These are phyloP conservation scores for Bisporella sp. DNA, from an alignment of 2,329 filamentous ascomycete genomes.

Conservation along the genomic window DNA sequence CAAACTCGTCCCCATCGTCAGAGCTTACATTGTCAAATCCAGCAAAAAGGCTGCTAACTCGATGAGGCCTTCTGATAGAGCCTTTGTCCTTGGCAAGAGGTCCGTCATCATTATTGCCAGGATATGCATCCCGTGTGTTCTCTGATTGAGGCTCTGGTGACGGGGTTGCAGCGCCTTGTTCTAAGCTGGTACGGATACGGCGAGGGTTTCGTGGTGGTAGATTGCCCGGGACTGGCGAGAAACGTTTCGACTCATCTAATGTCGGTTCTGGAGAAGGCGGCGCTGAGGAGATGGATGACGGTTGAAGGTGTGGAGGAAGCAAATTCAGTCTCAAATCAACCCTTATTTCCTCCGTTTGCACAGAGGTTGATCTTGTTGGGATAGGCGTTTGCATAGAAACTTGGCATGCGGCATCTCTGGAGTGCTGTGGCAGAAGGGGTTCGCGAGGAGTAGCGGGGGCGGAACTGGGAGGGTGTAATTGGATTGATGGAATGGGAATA, in stretches of 20 bases:
- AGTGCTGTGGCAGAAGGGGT: slow-evolving; percentile 70
- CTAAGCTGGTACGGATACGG: slow-evolving; percentile 44
- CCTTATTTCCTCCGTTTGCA: slow-evolving; percentile 87
- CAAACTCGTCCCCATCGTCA: slow-evolving; percentile 58
- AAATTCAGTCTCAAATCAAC: slow-evolving; percentile 71
- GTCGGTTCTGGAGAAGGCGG: slow-evolving; percentile 45
- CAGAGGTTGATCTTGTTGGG: slow-evolving; percentile 37
- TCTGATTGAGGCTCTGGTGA: slow-evolving; percentile 36
- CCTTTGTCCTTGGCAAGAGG: slow-evolving; percentile 52
- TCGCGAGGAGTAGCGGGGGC: slow-evolving; percentile 72
- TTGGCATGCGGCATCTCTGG: slow-evolving; percentile 79
- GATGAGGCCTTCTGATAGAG: slow-evolving; percentile 58
- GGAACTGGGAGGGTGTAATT: slow-evolving; percentile 82
- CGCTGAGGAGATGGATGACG: slow-evolving; percentile 63
- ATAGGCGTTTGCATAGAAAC: slow-evolving; percentile 48
- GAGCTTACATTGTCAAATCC: slow-evolving; percentile 71
- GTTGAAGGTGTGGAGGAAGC: slow-evolving; percentile 71
- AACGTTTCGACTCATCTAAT: slow-evolving; percentile 30
- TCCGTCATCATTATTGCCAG: slow-evolving; percentile 75
- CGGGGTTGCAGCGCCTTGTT: slow-evolving; percentile 42
- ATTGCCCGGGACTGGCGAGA: slow-evolving; percentile 45
- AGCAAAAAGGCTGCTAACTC: slow-evolving; percentile 80
- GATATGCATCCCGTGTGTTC: slow-evolving; percentile 59
- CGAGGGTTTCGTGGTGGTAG: slow-evolving; percentile 54
- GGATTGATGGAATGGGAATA: slow-evolving; percentile 70